These are phyloP conservation scores for Elaeis guineensis DNA, from an alignment of 176 grass and related monocot species.

Conservation along the genomic window DNA sequence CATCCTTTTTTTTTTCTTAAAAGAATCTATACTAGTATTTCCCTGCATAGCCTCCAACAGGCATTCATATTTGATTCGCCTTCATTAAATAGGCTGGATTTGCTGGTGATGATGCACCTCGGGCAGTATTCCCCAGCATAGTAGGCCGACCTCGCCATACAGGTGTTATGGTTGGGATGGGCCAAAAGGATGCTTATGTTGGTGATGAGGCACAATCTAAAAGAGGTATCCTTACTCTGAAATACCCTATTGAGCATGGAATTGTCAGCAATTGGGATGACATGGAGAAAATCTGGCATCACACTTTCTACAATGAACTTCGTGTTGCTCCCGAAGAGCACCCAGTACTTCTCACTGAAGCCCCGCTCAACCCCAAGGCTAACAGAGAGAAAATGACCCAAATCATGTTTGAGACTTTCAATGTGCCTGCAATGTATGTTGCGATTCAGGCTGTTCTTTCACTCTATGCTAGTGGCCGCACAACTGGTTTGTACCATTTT, in stretches of 20 bases:
- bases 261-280: constrained; percentile 11
- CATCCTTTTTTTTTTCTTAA: too few species aligned
- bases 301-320: constrained; percentile 10
- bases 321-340: constrained; percentile 7
- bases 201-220: constrained; percentile 13
- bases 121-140: constrained; percentile 3
- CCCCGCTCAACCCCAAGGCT: constrained; percentile 5
- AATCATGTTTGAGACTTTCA: constrained; percentile 12
- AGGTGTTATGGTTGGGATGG: constrained; percentile 15
- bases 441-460: constrained; percentile 9
- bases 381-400: constrained; percentile 15
- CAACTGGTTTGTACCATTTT: constrained; percentile 5
- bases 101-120: constrained; percentile 6
- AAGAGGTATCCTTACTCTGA: constrained; percentile 9
- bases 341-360: constrained; percentile 5
- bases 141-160: constrained; percentile 5
- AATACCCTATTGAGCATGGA: constrained; percentile 14
- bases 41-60: too few species aligned
- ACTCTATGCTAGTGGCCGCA: constrained; percentile 6
- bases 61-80: background rate
- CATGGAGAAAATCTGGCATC: constrained; percentile 10
- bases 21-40: too few species aligned
- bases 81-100: constrained; percentile 7
- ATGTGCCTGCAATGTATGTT: constrained; percentile 10
- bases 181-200: constrained; percentile 15